Conservation (phyloP, 768 basidiomycete genomes). For the Leucocoprinus birnbaumii region DNA sequence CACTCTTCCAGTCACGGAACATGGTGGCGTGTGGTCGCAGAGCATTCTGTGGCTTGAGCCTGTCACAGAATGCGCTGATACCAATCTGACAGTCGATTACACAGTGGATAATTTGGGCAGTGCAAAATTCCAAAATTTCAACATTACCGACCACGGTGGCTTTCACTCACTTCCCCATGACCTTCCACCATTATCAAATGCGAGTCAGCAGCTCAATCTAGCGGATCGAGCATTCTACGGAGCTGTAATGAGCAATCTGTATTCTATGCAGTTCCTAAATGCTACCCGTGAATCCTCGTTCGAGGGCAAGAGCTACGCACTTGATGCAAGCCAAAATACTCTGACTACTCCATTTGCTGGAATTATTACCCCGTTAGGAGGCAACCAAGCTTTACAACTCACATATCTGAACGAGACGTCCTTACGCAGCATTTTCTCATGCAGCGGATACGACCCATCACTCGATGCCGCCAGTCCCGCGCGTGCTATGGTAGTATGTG, state of each 20-base stretch:
- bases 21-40: conserved; percentile 18
- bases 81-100: conserved; percentile 21
- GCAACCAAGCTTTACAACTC: no score
- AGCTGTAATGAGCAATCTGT: conserved; percentile 16
- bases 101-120: not conserved
- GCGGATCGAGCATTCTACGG: conserved; percentile 6
- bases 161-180: conserved; percentile 2
- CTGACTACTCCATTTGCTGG: no score
- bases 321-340: not conserved
- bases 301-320: conserved; percentile 12
- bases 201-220: not conserved
- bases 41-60: conserved; percentile 22
- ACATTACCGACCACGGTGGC: conserved; percentile 17
- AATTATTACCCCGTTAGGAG: not conserved
- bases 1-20: not conserved
- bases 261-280: conserved; percentile 15
- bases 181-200: not conserved
- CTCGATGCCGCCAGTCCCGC: conserved; percentile 17
- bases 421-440: not conserved
- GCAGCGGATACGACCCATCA: conserved; percentile 17
- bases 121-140: conserved; percentile 1
- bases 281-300: conserved; percentile 16
- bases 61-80: conserved; percentile 18
- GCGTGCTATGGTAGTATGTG: conserved; percentile 17
- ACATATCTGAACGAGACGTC: not conserved